phyloP scores from a whole-genome alignment of 2,329 filamentous ascomycete genomes.

The Graphilbum ipis-grandicollis region DNA sequence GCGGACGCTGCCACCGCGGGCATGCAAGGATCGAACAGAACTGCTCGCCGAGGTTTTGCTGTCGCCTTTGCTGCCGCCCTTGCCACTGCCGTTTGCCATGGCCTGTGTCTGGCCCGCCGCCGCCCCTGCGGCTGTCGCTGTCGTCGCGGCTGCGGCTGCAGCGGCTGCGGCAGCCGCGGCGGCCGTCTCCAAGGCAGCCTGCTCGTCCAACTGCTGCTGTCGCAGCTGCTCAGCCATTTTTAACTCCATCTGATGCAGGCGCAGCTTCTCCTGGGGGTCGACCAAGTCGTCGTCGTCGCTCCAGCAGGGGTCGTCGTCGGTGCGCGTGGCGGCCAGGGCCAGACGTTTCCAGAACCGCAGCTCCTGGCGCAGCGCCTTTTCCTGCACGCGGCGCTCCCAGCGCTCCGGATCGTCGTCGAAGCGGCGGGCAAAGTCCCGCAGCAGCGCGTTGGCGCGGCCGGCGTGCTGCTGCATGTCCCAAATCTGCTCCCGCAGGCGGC shows the following conservation, averaged over 20 bases:
- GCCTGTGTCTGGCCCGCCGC: no score
- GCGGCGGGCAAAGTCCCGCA: conserved; percentile 37
- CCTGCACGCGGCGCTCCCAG: conserved; percentile 35
- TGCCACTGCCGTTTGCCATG: conserved; percentile 1
- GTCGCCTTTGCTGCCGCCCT: neutral
- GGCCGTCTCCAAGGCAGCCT: conserved; percentile 12
- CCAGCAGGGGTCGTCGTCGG: conserved; percentile 44
- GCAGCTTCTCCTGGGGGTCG: conserved; percentile 40
- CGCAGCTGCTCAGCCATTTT: conserved; percentile 18
- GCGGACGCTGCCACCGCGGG: neutral
- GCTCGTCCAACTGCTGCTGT: conserved; percentile 11
- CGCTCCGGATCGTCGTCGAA: conserved; percentile 38
- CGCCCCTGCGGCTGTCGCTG: conserved; percentile 3
- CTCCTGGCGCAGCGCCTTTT: conserved; percentile 36
- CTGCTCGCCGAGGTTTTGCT: neutral
- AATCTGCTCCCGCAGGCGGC: conserved; percentile 44
- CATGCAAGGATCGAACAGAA: no score
- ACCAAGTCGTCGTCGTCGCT: conserved; percentile 49
- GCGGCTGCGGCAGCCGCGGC: conserved; percentile 15
- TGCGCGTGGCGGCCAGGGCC: conserved; percentile 30
- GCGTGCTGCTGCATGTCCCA: conserved; percentile 49
- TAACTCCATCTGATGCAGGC: conserved; percentile 30
- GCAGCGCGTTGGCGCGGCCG: conserved; percentile 34
- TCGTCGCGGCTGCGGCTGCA: conserved; percentile 9
- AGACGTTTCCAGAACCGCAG: conserved; percentile 49